phyloP scores from a whole-genome alignment of 345 rosid genomes.

The Salix arbutifolia region DNA sequence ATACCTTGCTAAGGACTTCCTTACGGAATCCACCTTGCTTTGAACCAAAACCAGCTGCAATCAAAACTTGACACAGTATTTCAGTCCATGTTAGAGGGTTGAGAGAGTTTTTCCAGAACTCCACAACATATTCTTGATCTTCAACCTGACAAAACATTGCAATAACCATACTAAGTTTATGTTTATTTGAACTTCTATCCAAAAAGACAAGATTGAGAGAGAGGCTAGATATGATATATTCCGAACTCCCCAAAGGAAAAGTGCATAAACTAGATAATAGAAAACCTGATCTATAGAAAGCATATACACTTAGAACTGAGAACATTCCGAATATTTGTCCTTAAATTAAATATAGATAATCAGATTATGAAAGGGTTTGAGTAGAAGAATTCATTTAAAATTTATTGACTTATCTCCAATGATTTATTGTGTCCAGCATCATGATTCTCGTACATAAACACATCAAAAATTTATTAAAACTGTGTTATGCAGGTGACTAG shows the following conservation, averaged over 20 bases:
- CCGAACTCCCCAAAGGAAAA: too few relatives aligned
- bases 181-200: too few relatives aligned
- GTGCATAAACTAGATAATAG: background rate
- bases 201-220: background rate
- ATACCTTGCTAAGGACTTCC: constrained; percentile 69
- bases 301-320: too few relatives aligned
- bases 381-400: background rate
- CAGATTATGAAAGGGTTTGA: background rate
- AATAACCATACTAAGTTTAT: constrained; percentile 3
- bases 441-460: background rate
- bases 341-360: background rate
- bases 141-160: constrained; percentile 51
- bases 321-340: background rate
- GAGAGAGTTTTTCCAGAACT: constrained; percentile 75
- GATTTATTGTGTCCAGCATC: background rate
- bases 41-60: constrained; percentile 94
- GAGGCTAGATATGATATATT: background rate
- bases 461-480: background rate
- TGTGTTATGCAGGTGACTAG: background rate
- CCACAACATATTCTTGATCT: constrained; percentile 53
- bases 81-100: constrained; percentile 95
- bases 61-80: constrained; percentile 68
- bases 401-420: background rate
- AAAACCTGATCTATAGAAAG: background rate
- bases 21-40: constrained; percentile 44